Percentiles rank a stretch among this genome's conserved stretches.
Evolutionary conservation across 106 monocot genomes (phyloP).

Genomic region (Platanthera guangdongensis): DNA sequence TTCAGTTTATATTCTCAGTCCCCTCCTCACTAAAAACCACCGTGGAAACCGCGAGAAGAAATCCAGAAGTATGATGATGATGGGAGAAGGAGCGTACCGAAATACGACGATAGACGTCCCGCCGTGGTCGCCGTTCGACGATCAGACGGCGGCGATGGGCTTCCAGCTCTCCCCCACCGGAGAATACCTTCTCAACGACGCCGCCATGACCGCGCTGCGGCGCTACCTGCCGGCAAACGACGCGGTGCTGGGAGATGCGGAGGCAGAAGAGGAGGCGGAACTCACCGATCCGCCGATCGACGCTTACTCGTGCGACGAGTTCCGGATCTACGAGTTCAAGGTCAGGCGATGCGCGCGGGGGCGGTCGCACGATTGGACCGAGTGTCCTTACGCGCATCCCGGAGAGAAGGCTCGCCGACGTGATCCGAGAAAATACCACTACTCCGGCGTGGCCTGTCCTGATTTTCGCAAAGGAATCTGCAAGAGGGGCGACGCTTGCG

Average conservation of each 20-base stretch:
- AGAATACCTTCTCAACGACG: not conserved
- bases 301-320: slow-evolving; percentile 21
- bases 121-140: slow-evolving; percentile 7
- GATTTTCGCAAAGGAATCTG: slow-evolving; percentile 30
- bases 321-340: slow-evolving; percentile 35
- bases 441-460: slow-evolving; percentile 28
- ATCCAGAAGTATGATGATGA: slow-evolving; percentile 1
- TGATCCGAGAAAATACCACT: slow-evolving; percentile 28
- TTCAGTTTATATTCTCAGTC: slow-evolving; percentile 4
- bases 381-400: slow-evolving; percentile 36
- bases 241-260: not conserved
- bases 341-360: slow-evolving; percentile 25
- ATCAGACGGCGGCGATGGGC: not conserved
- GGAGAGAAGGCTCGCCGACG: slow-evolving; percentile 16
- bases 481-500: slow-evolving; percentile 16
- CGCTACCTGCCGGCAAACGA: slow-evolving; percentile 2
- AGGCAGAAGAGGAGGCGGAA: slow-evolving; percentile 2
- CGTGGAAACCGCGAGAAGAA: not conserved
- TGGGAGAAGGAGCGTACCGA: not conserved
- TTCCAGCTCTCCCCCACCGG: not conserved
- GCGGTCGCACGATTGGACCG: slow-evolving; percentile 32
- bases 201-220: not conserved
- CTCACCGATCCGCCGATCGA: not conserved
- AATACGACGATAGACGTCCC: slow-evolving; percentile 7
- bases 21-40: not conserved